Evolutionary conservation across 139 green algal species (phyloP).

Genomic region (Ulvella scutata): DNA sequence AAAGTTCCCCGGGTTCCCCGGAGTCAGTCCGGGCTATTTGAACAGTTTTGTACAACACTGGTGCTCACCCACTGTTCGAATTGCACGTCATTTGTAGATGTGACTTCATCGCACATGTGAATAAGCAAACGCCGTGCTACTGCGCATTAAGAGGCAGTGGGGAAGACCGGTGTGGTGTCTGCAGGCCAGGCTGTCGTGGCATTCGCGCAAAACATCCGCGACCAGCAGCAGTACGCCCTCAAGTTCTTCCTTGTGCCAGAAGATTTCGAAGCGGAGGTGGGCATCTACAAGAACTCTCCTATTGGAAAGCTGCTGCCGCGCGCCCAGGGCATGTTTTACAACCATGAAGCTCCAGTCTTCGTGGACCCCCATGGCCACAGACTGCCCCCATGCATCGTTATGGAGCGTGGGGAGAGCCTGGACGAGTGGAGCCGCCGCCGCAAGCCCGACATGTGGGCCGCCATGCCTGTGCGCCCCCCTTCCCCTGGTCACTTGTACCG

Average conservation of each 20-base stretch:
- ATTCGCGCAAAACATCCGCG: background rate
- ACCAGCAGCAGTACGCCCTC: constrained; percentile 1
- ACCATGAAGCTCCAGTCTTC: background rate
- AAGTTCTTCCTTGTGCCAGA: background rate
- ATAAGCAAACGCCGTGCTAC: too few relatives aligned
- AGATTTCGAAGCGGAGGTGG: background rate
- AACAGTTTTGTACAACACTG: too few relatives aligned
- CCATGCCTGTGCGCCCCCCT: background rate
- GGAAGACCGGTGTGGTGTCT: too few relatives aligned
- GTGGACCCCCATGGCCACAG: background rate
- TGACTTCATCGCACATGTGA: too few relatives aligned
- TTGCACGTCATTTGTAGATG: too few relatives aligned
- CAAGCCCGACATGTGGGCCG: constrained; percentile 2
- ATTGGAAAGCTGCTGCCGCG: background rate
- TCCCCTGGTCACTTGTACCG: background rate
- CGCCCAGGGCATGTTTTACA: background rate
- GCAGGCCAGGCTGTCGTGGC: background rate
- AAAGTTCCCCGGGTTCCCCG: too few relatives aligned
- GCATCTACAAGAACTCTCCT: constrained; percentile 2
- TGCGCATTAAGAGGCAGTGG: too few relatives aligned
- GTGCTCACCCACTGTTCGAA: too few relatives aligned
- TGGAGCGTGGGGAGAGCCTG: background rate
- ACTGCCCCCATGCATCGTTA: background rate
- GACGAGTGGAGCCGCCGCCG: background rate
- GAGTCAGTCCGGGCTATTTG: too few relatives aligned